Conservation (phyloP, 306 rosid genomes). For the barrel medic (Medicago truncatula) region MtrunA17r5.0-ANR NC_053044.1:36627501-36628000, state of each 20-base stretch:
- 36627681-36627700: background rate
- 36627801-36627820: background rate
- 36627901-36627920: background rate
- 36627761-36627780: background rate
- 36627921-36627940: background rate
- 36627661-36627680: background rate
- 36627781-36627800: background rate
- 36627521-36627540: background rate
- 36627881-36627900: background rate
- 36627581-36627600: constrained; percentile 13
- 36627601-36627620: constrained; percentile 1
- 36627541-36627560: constrained; percentile 4
- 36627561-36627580: constrained; percentile 1
- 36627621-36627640: background rate
- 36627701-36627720: constrained; percentile 4
- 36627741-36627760: background rate
- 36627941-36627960: constrained; percentile 19
- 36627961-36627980: constrained; percentile 12
- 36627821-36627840: background rate
- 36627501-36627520: background rate
- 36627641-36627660: background rate
- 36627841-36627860: background rate
- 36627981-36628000: constrained; percentile 11
- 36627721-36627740: background rate
- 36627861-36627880: no score